Conservation (phyloP, 805 yeast species). For the Nakazawaea ishiwadae region DNA sequence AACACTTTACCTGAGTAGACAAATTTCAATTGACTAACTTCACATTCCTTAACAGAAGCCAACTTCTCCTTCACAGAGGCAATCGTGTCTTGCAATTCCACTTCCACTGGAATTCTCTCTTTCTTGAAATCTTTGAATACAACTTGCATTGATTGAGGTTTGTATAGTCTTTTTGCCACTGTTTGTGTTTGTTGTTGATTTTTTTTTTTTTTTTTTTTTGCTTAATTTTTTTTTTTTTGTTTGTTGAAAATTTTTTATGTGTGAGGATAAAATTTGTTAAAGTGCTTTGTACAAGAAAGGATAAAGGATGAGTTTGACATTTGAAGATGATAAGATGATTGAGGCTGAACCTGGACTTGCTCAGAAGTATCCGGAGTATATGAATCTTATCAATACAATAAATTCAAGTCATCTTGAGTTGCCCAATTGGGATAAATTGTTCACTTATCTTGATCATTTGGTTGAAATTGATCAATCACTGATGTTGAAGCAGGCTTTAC, state of each 20-base stretch:
- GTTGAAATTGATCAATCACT: slow-evolving; percentile 1
- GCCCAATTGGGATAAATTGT: slow-evolving; percentile 20
- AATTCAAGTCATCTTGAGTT: neutral
- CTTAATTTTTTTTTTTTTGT: neutral
- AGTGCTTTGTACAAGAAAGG: neutral
- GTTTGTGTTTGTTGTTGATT: neutral
- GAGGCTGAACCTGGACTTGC: slow-evolving; percentile 1
- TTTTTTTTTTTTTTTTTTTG: neutral
- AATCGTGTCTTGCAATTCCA: slow-evolving; percentile 61
- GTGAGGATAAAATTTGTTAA: neutral
- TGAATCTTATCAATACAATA: neutral
- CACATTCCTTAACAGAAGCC: slow-evolving; percentile 65
- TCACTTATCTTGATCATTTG: slow-evolving; percentile 16
- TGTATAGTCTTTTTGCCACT: neutral
- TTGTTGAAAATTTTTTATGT: neutral
- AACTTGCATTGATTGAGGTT: slow-evolving; percentile 52
- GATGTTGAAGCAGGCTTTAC: slow-evolving; percentile 17
- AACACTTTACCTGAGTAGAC: slow-evolving; percentile 89
- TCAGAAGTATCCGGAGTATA: slow-evolving; percentile 6
- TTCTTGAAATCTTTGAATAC: slow-evolving; percentile 90
- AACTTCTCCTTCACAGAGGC: slow-evolving; percentile 67
- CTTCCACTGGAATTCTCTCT: slow-evolving; percentile 76
- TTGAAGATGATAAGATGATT: neutral
- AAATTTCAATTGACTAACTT: slow-evolving; percentile 71
- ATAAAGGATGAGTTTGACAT: neutral